phyloP scores from a whole-genome alignment of 2,329 filamentous ascomycete species.

The Grosmannia clavigera region DNA sequence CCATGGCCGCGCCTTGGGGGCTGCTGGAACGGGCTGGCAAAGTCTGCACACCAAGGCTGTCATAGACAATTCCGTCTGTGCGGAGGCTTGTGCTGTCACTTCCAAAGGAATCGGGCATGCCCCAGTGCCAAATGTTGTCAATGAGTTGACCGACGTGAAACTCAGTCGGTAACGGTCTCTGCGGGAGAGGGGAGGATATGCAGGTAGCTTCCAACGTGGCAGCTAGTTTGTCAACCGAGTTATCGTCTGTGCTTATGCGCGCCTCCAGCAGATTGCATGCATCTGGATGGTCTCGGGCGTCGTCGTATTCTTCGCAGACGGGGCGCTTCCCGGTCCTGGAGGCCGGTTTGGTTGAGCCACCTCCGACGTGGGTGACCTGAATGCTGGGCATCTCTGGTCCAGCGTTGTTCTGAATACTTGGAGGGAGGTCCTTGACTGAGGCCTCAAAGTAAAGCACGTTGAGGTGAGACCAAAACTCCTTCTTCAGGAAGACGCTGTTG shows the following conservation, averaged over 20 bases:
- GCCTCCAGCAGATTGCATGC: background rate
- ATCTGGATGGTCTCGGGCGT: background rate
- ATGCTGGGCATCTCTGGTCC: background rate
- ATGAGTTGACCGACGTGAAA: background rate
- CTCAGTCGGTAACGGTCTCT: background rate
- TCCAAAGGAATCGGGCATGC: background rate
- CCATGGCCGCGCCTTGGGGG: background rate
- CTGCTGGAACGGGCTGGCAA: background rate
- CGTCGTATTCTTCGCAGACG: background rate
- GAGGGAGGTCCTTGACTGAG: background rate
- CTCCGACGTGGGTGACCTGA: no score
- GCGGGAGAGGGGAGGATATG: background rate
- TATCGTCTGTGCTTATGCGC: background rate
- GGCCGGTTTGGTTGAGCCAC: background rate
- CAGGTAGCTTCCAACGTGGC: background rate
- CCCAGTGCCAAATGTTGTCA: background rate
- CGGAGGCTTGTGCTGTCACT: background rate
- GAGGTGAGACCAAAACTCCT: background rate
- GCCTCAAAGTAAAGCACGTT: background rate
- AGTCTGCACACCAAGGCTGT: background rate
- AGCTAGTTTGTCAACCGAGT: background rate
- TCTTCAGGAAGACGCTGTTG: background rate
- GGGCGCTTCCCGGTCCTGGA: background rate
- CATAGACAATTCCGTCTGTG: no score
- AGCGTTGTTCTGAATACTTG: background rate